These are phyloP conservation scores for Termitomyces bulborhizus DNA, from an alignment of 768 basidiomycete genomes.

Conservation along the genomic window DNA sequence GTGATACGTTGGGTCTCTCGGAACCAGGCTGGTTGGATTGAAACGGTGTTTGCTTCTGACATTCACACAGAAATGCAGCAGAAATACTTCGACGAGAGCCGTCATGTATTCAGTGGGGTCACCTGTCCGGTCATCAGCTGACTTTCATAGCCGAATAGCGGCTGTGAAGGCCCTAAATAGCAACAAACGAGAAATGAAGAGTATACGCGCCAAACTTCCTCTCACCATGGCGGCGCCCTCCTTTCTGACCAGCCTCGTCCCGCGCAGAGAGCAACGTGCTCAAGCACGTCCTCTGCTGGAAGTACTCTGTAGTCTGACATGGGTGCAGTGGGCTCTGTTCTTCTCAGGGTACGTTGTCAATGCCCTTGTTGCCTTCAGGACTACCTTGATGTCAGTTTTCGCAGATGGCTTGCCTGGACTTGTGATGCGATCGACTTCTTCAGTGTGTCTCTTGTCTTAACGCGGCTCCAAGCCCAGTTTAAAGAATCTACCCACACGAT, in stretches of 20 bases:
- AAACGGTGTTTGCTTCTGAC: no score
- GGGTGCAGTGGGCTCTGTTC: conserved; percentile 53
- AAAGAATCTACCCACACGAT: conserved; percentile 33
- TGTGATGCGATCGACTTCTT: conserved; percentile 88
- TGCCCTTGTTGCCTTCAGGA: neutral
- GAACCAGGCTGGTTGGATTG: no score
- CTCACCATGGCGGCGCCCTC: conserved; percentile 40
- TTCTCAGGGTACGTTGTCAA: conserved; percentile 44
- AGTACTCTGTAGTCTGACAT: conserved; percentile 38
- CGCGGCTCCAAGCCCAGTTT: conserved; percentile 43
- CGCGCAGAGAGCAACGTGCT: conserved; percentile 34
- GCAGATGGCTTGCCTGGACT: conserved; percentile 80
- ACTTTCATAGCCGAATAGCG: neutral
- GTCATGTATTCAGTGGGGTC: no score
- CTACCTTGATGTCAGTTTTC: neutral
- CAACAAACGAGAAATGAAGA: neutral
- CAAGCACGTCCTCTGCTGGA: conserved; percentile 33
- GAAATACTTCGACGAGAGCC: no score
- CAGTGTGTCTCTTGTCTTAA: conserved; percentile 58
- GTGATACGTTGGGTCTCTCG: no score
- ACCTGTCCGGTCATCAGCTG: neutral
- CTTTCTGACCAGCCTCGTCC: conserved; percentile 42
- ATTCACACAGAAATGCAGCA: no score
- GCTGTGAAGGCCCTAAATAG: neutral
- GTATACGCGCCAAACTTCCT: neutral